Base-by-base conservation (phyloP, 2,329 filamentous ascomycete genomes). In the Diaporthe vaccinii region DNA sequence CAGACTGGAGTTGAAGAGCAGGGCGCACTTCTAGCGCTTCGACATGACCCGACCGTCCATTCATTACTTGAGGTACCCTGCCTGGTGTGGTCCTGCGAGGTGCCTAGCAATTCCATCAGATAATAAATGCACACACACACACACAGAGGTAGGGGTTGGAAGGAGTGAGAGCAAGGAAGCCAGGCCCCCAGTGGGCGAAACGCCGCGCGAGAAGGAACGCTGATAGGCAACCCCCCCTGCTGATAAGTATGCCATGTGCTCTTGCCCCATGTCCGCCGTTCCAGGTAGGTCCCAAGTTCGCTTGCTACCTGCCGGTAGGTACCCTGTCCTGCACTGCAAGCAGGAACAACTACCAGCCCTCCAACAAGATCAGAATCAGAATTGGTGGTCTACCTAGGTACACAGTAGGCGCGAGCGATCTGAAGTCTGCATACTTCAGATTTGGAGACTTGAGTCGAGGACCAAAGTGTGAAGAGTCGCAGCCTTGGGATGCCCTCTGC, bases 221-320 rank as follows among this genome's bases (percentile, higher is more conserved):
- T 68, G 62, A 53, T 68, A 68, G 59, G 59, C 15, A 41, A n/a
- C 57, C 57, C 36, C 36, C 57, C 57, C 36, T 41, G 58, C 59
- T 12, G 59, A 31, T 62, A n/a, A n/a, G n/a, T n/a, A 62, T 31
- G 59, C 59, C 59, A 62, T 62, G 59, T 62, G 36, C 58, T 25
- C 36, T 10, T 41, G 31, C 55, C 55, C 55, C 53, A 57, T 58
- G 55, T 34, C 55, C 55, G 57, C 57, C 34, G 57, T 61, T 41
- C 57, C 57, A 25, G 34, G 22, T 61, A 25, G 34, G 22, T 61
- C 34, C 34, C 28, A 59, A 22, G 34, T 22, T 58, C 55, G 55
- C 55, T 36, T 31, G 55, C 53, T 28, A 10, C 25, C 41, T 17
- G 41, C 41, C 41, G 36, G 36, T 44, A 53, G 51, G 51, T 28